A percentile compares a stretch with the other conserved stretches of the same genome.
Evolutionary conservation across 371 early-diverging fungal genomes (phyloP).

Genomic region (Phascolomyces articulosus): DNA sequence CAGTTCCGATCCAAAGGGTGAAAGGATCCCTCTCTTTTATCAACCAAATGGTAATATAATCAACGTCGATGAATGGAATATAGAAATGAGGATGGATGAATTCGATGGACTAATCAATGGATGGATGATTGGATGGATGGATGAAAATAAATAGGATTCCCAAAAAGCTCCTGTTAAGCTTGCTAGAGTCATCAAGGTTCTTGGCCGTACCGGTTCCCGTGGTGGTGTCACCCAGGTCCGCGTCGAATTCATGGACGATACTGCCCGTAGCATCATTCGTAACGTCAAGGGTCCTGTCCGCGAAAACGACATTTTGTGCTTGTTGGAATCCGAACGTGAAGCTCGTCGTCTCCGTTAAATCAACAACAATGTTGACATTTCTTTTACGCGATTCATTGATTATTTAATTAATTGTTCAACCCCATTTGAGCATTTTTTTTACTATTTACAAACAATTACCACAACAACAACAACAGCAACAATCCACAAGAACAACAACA

Average conservation of each 20-base stretch:
- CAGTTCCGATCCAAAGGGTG: no score
- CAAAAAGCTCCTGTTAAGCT: conserved; percentile 86
- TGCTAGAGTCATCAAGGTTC: conserved; percentile 94
- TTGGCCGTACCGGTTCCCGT: conserved; percentile 99
- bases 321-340: conserved; percentile 99
- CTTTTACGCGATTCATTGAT: not conserved
- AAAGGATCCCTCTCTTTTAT: no score
- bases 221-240: conserved; percentile 99
- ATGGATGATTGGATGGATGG: conserved; percentile 5
- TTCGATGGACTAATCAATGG: not conserved
- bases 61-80: not conserved
- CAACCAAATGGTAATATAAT: not conserved
- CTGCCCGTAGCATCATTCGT: conserved; percentile 95
- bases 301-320: conserved; percentile 94
- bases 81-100: not conserved
- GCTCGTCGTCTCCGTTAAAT: conserved; percentile 97
- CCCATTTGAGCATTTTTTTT: not conserved
- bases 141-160: conserved; percentile 46
- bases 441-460: not conserved
- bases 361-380: not conserved
- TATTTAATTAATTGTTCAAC: no score
- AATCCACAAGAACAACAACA: not conserved
- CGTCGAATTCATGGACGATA: conserved; percentile 97
- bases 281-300: conserved; percentile 99
- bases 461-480: not conserved